Conservation (phyloP, 164 flowering plant genomes). For the Aristolochia contorta region DNA sequence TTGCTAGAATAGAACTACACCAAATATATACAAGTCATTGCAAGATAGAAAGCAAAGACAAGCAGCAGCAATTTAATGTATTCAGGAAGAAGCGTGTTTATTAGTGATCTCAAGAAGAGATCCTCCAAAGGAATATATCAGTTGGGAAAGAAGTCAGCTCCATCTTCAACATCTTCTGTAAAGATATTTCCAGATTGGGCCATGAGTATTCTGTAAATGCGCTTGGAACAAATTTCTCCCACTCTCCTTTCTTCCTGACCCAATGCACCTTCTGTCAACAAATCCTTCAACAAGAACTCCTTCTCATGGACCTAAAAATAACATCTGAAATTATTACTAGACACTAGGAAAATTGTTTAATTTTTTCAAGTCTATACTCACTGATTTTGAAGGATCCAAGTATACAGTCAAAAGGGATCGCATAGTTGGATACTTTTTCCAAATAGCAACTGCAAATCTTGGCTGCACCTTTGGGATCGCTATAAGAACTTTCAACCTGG, state of each 20-base stretch:
- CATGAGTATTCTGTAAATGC: conserved; percentile 89
- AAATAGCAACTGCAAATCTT: conserved; percentile 80
- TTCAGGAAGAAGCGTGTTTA: too few relatives aligned
- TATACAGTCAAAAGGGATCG: conserved; percentile 73
- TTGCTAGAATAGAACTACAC: too few relatives aligned
- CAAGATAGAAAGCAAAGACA: too few relatives aligned
- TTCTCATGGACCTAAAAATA: conserved; percentile 76
- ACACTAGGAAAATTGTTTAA: not conserved
- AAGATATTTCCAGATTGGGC: conserved; percentile 70
- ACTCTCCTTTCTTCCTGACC: conserved; percentile 62
- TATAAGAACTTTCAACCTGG: conserved; percentile 79
- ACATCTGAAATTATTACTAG: too few relatives aligned
- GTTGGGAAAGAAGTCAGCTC: conserved; percentile 67
- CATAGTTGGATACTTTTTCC: conserved; percentile 96
- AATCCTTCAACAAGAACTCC: conserved; percentile 75
- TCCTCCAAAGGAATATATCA: not conserved
- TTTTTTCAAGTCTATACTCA: conserved; percentile 21
- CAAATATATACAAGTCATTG: too few relatives aligned
- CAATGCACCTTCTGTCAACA: conserved; percentile 50
- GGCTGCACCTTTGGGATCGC: conserved; percentile 97
- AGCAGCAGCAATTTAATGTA: too few relatives aligned
- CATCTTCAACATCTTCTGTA: conserved; percentile 85
- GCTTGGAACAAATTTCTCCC: conserved; percentile 88
- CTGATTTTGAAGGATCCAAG: conserved; percentile 89
- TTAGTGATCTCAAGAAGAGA: too few relatives aligned